Evolutionary conservation across 2,329 filamentous ascomycete species (phyloP).

Genomic region (Aspergillus sp.): DNA sequence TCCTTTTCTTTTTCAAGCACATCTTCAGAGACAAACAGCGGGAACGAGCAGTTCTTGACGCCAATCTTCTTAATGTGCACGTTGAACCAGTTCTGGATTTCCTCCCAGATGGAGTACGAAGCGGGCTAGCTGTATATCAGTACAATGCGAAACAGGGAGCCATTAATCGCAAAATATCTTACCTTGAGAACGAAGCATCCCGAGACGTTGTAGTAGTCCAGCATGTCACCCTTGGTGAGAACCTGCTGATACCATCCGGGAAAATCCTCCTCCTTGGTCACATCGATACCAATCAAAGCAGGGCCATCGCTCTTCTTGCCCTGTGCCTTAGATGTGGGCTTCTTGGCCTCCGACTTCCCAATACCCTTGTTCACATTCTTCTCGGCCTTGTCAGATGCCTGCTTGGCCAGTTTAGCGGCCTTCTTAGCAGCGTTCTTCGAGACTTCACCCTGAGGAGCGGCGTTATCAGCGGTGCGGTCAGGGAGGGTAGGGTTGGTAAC

Average conservation of each 20-base stretch:
- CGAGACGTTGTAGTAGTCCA: slow-evolving; percentile 97
- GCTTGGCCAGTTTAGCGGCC: slow-evolving; percentile 17
- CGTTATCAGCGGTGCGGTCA: slow-evolving; percentile 35
- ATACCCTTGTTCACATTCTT: slow-evolving; percentile 41
- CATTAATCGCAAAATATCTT: slow-evolving; percentile 2
- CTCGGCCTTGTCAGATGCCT: slow-evolving; percentile 41
- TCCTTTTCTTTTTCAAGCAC: slow-evolving; percentile 84
- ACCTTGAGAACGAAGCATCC: slow-evolving; percentile 91
- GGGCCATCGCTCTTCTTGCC: slow-evolving; percentile 55
- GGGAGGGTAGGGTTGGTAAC: slow-evolving; percentile 26
- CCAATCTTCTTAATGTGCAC: slow-evolving; percentile 77
- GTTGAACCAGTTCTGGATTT: slow-evolving; percentile 54
- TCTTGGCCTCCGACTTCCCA: slow-evolving; percentile 41
- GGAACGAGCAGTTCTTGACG: slow-evolving; percentile 94
- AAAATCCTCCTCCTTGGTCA: slow-evolving; percentile 79
- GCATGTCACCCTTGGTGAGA: slow-evolving; percentile 92
- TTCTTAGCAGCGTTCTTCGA: slow-evolving; percentile 27
- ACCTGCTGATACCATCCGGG: slow-evolving; percentile 96
- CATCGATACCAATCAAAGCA: slow-evolving; percentile 77
- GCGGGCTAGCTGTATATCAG: slow-evolving; percentile 42
- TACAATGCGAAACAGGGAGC: slow-evolving; percentile 1
- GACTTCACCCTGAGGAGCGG: slow-evolving; percentile 24
- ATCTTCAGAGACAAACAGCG: slow-evolving; percentile 88
- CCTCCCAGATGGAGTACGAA: slow-evolving; percentile 62
- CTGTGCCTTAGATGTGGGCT: slow-evolving; percentile 33